Evolutionary conservation across 345 rosid species (phyloP).

Genomic region (Eucalyptus marginata): DNA sequence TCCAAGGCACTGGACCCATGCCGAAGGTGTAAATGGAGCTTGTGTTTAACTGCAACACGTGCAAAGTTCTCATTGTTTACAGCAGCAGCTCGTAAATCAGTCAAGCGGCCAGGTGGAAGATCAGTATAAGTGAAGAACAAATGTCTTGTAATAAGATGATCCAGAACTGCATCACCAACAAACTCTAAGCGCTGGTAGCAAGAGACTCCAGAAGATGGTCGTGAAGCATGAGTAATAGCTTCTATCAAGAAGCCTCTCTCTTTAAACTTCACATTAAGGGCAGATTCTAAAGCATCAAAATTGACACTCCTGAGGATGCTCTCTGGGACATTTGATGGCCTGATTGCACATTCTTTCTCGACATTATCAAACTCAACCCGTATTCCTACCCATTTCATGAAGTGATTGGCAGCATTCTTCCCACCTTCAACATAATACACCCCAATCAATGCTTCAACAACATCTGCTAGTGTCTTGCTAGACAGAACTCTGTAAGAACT

Average conservation of each 20-base stretch:
- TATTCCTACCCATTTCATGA: constrained; percentile 96
- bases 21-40: constrained; percentile 80
- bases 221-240: constrained; percentile 96
- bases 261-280: constrained; percentile 45
- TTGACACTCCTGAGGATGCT: constrained; percentile 65
- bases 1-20: constrained; percentile 99
- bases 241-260: constrained; percentile 65
- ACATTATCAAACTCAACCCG: constrained; percentile 68
- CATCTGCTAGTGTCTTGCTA: constrained; percentile 97
- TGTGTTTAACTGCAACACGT: constrained; percentile 92
- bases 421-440: constrained; percentile 94
- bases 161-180: constrained; percentile 97
- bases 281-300: constrained; percentile 64
- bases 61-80: constrained; percentile 98
- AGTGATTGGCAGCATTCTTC: constrained; percentile 76
- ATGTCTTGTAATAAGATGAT: constrained; percentile 88
- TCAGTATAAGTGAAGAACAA: constrained; percentile 83
- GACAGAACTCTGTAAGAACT: constrained; percentile 94
- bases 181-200: constrained; percentile 95
- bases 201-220: constrained; percentile 89
- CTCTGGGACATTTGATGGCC: constrained; percentile 54
- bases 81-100: constrained; percentile 98
- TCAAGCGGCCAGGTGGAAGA: constrained; percentile 95
- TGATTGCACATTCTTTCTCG: constrained; percentile 23
- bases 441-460: constrained; percentile 96